Conservation (phyloP, 371 early-diverging fungal species). For the Lichtheimia ramosa region DNA sequence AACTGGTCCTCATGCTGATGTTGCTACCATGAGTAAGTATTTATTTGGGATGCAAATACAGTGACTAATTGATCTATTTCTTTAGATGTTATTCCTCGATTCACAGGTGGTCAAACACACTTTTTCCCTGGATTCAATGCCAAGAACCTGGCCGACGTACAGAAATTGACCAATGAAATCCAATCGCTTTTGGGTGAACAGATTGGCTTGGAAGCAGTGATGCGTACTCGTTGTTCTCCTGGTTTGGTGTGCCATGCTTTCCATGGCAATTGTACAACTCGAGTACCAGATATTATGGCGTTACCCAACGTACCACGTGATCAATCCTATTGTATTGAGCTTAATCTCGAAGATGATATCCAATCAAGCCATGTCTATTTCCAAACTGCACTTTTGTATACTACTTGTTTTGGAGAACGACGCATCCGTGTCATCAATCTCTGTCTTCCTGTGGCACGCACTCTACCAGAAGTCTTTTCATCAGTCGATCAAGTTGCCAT, state of each 20-base stretch:
- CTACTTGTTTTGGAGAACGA: constrained; percentile 82
- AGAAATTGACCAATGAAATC: constrained; percentile 75
- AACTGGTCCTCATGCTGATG: constrained; percentile 61
- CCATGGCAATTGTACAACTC: constrained; percentile 86
- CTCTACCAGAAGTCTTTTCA: constrained; percentile 68
- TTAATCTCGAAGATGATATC: constrained; percentile 76
- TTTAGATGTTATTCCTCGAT: constrained; percentile 68
- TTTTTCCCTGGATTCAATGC: constrained; percentile 86
- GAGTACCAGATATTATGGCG: constrained; percentile 81
- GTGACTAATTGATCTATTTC: not conserved
- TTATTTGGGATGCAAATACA: not conserved
- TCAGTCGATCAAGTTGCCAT: constrained; percentile 73
- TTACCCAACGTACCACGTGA: constrained; percentile 86
- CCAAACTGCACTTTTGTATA: constrained; percentile 97
- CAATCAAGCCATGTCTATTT: constrained; percentile 71
- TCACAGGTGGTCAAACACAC: constrained; percentile 87
- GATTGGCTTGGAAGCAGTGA: constrained; percentile 84
- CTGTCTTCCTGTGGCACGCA: constrained; percentile 83
- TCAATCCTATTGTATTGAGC: constrained; percentile 82
- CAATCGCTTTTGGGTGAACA: constrained; percentile 62
- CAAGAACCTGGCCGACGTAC: constrained; percentile 59
- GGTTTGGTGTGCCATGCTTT: constrained; percentile 76
- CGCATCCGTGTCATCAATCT: constrained; percentile 96
- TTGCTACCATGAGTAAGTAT: constrained; percentile 73
- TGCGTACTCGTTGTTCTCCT: constrained; percentile 83